Evolutionary conservation across 805 yeast genomes (phyloP).

Genomic region (Kluyveromyces siamensis): DNA sequence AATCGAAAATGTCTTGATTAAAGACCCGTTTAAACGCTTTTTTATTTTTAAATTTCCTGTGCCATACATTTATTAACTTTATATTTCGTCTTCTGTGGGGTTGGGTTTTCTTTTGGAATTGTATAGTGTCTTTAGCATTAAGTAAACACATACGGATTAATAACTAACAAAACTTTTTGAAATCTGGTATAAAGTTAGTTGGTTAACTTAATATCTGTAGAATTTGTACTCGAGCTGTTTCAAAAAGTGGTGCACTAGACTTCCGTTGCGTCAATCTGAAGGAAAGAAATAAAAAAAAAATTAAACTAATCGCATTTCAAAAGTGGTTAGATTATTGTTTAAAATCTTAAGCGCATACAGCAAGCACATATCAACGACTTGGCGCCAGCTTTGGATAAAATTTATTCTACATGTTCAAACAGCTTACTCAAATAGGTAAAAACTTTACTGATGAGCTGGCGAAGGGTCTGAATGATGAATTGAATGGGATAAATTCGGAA

Average conservation of each 20-base stretch:
- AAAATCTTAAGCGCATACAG: no score
- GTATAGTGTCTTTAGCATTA: neutral
- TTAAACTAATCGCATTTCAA: no score
- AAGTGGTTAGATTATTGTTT: no score
- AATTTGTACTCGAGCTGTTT: no score
- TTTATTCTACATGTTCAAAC: slow-evolving; percentile 37
- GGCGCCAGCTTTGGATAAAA: no score
- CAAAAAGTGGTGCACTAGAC: no score
- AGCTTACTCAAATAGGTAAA: slow-evolving; percentile 54
- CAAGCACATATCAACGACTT: no score
- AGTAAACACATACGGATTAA: neutral
- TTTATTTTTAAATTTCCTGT: neutral
- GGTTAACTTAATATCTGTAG: no score
- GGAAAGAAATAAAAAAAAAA: no score
- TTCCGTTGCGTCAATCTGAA: no score
- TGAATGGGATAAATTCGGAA: slow-evolving; percentile 8
- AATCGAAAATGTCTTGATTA: slow-evolving; percentile 40
- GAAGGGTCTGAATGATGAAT: slow-evolving; percentile 31
- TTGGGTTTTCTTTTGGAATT: neutral
- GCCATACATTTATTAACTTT: neutral
- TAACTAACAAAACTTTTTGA: neutral
- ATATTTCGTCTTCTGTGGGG: neutral
- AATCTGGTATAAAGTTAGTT: no score
- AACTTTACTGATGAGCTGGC: slow-evolving; percentile 54
- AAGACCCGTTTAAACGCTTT: neutral